Base-by-base conservation (phyloP, 306 rosid genomes). In the Cyclanthera cordifolia region DNA sequence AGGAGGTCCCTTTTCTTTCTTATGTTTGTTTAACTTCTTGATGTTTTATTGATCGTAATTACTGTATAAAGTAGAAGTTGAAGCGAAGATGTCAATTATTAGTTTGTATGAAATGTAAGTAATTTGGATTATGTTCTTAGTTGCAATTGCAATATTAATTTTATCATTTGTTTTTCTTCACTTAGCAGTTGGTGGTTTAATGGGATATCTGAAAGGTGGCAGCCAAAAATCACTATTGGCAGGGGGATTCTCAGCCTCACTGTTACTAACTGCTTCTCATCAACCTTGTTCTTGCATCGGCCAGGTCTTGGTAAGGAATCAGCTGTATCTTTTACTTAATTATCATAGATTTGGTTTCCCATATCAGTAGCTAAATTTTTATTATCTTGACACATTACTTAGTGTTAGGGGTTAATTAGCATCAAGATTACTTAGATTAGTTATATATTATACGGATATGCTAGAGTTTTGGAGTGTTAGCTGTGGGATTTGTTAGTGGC, bases 121-220 rank as follows among this genome's bases (percentile, higher is more conserved):
- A 39, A 59, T 61, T 5, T n/a, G n/a, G n/a, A n/a, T n/a, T n/a
- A n/a, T n/a, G n/a, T n/a, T n/a, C n/a, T n/a, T n/a, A 14, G 53
- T 65, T 65, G 37, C 54, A 46, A 24, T 23, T 65, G 37, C 54
- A 46, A 24, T 23, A 6, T 24, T 65, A 20, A 45, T 27, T 17
- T 21, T 49, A 43, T 64, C 46, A 4, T 5, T n/a, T 30, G 30
- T 72, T 52, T 24, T 49, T 34, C 12, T 37, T n/a, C n/a, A 17
- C 68, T 76, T 52, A 67, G 67, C 84, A 94, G 99, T 71, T 69
- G 99, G 99, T 74, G 99, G 99, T 66, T 67, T 88, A 67, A 90
- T 94, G 87, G 99, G 99, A 64, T 94, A 50, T 80, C 65, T 94
- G 77, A 94, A 94, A 87, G 82, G 96, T 74, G 99, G 99, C 73